Conservation (phyloP, 495 filamentous ascomycete species). For the Xylaria scruposa region DNA sequence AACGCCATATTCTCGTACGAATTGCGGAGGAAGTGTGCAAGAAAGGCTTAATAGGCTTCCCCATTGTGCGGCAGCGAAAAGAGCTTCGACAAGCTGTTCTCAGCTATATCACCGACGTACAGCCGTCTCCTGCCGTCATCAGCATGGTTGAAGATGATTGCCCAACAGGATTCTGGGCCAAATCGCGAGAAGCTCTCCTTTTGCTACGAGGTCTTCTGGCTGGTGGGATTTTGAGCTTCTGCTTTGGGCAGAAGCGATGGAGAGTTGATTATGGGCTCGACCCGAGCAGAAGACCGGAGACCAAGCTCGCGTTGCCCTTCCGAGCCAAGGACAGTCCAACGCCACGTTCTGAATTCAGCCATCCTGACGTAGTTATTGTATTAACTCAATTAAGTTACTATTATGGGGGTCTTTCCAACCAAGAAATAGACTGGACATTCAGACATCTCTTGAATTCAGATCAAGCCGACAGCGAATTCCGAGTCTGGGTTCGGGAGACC, state of each 20-base stretch:
- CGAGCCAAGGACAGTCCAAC: constrained; percentile 71
- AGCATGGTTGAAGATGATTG: constrained; percentile 40
- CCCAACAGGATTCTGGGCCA: constrained; percentile 41
- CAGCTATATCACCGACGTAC: constrained; percentile 50
- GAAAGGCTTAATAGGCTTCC: constrained; percentile 47
- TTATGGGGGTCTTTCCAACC: constrained; percentile 64
- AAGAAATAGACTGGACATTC: constrained; percentile 59
- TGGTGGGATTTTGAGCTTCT: constrained; percentile 59
- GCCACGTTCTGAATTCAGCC: constrained; percentile 71
- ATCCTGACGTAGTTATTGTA: constrained; percentile 72
- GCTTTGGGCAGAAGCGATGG: constrained; percentile 66
- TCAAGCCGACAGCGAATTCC: constrained; percentile 61
- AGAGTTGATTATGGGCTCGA: constrained; percentile 71
- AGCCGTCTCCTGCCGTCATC: constrained; percentile 41
- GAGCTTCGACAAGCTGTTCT: constrained; percentile 44
- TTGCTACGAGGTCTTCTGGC: constrained; percentile 68
- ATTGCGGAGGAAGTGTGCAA: constrained; percentile 47
- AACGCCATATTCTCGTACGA: constrained; percentile 34
- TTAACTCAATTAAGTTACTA: constrained; percentile 75
- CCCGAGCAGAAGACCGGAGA: constrained; percentile 44
- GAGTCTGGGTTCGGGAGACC: constrained; percentile 54
- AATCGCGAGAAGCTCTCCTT: constrained; percentile 52
- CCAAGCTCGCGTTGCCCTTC: constrained; percentile 71
- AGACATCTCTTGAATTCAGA: constrained; percentile 59
- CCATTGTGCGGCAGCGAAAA: constrained; percentile 45